Percentiles rank a stretch among this genome's conserved stretches.
phyloP scores from a whole-genome alignment of 805 yeast genomes.

The Wickerhamomyces tratensis region DNA sequence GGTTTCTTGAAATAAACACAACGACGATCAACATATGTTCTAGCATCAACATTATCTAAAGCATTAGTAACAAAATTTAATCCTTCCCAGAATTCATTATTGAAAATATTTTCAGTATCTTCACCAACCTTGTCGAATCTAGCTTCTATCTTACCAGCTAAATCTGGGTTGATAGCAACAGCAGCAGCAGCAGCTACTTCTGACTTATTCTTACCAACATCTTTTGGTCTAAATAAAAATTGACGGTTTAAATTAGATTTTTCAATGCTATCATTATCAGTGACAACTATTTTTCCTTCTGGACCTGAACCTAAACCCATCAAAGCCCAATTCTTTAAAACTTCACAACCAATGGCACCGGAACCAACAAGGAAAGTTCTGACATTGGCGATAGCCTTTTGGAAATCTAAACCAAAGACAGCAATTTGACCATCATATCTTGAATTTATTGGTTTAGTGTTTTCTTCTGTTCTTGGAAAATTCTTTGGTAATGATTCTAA shows the following conservation, averaged over 20 bases:
- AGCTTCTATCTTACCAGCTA: slow-evolving; percentile 67
- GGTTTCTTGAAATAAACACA: slow-evolving; percentile 91
- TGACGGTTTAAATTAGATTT: slow-evolving; percentile 95
- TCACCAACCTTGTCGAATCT: slow-evolving; percentile 84
- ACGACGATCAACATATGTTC: slow-evolving; percentile 95
- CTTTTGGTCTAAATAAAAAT: slow-evolving; percentile 87
- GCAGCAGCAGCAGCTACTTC: slow-evolving; percentile 88
- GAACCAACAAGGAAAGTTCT: slow-evolving; percentile 90
- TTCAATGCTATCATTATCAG: slow-evolving; percentile 94
- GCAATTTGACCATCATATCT: slow-evolving; percentile 96
- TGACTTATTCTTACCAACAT: slow-evolving; percentile 87
- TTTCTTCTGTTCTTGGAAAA: slow-evolving; percentile 56
- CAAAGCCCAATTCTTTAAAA: slow-evolving; percentile 97
- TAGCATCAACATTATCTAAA: slow-evolving; percentile 93
- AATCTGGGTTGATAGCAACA: slow-evolving; percentile 73
- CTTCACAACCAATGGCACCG: slow-evolving; percentile 99
- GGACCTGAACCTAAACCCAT: slow-evolving; percentile 93
- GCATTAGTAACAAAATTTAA: slow-evolving; percentile 94
- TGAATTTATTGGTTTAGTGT: slow-evolving; percentile 65
- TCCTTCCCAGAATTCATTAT: slow-evolving; percentile 75
- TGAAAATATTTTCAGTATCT: slow-evolving; percentile 82
- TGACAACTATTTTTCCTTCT: slow-evolving; percentile 71
- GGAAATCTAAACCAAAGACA: slow-evolving; percentile 77
- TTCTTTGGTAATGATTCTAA: slow-evolving; percentile 77
- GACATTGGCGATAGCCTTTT: slow-evolving; percentile 62